Base-by-base conservation (phyloP, 2,329 filamentous ascomycete species). In the Colletotrichum sp. region DNA sequence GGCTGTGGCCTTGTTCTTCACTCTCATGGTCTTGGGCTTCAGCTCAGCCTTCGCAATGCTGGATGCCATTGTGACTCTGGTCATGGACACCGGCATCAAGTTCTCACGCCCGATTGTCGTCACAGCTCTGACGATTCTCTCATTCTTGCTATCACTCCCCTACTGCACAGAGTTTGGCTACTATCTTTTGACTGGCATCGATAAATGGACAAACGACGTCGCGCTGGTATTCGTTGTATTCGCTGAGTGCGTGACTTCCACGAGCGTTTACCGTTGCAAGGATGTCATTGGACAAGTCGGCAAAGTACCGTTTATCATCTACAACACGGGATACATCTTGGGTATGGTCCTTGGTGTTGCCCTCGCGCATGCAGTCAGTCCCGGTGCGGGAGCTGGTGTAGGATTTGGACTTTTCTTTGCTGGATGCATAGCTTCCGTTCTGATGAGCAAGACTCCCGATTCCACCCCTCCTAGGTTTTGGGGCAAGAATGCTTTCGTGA, bases 1-100 rank as follows among this genome's bases (percentile, higher is more conserved):
- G 90, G 89, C 90, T 0, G 83, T 91, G n/a, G 82, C 89, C 0
- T 82, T 92, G 2, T 92, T 92, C 80, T 90, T 92, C 75, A 92
- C 90, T 0, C 85, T 92, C 8, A 87, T 91, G 75, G 88, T 92
- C 1, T 86, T 92, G 1, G 90, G 90, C 0, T 91, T 90, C 79
- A 90, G 88, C 74, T 92, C 90, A 0, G 89, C 90, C 1, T 92
- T 92, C 75, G 90, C 89, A 64, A 91, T 92, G 89, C 82, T 92
- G 8, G 90, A 92, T 78, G 90, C 89, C 6, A 85, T 89, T 6
- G 88, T 89, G 9, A 92, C 90, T 0, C 79, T 91, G 59, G 82
- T 89, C 49, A 87, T 90, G 81, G 90, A 92, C 75, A 85, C 88
- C 0, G 88, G 89, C n/a, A 76, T 87, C 63, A 87, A 88, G 78